phyloP scores from a whole-genome alignment of 306 rosid genomes.

The Cucumis sativus region Cucumber_9930_V3 NC_026656.2:16049001-16049500 shows the following conservation, averaged over 20 bases:
- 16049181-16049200: too few relatives aligned
- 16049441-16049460: not conserved
- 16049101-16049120: not conserved
- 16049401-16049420: not conserved
- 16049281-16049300: not conserved
- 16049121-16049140: too few relatives aligned
- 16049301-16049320: not conserved
- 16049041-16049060: not conserved
- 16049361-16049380: not conserved
- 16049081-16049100: not conserved
- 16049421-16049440: conserved; percentile 6
- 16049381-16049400: not conserved
- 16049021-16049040: not conserved
- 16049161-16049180: too few relatives aligned
- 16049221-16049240: not conserved
- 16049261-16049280: not conserved
- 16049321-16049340: not conserved
- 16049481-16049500: not conserved
- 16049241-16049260: not conserved
- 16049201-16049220: not conserved
- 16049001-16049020: not conserved
- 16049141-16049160: too few relatives aligned
- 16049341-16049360: not conserved
- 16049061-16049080: not conserved
- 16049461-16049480: not conserved